Evolutionary conservation across 2,329 filamentous ascomycete genomes (phyloP).

Genomic region (Helotiales sp.): DNA sequence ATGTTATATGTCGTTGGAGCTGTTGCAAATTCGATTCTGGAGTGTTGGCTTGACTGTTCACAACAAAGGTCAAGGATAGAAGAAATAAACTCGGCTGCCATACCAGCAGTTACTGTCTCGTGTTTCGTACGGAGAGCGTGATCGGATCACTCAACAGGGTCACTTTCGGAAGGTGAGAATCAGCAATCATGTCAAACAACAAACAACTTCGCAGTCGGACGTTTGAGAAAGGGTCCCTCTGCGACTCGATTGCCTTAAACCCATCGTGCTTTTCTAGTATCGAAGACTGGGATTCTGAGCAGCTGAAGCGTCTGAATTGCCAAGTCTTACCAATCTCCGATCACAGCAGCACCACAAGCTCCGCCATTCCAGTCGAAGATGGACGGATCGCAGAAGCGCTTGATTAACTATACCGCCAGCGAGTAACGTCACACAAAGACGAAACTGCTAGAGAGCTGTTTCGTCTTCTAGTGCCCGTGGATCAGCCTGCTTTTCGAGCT

Average conservation of each 20-base stretch:
- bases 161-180: too few species aligned
- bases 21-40: too few species aligned
- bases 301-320: constrained; percentile 6
- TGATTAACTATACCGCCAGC: neutral
- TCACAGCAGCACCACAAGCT: neutral
- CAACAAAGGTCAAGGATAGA: too few species aligned
- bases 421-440: constrained; percentile 4
- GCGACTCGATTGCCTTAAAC: constrained; percentile 1
- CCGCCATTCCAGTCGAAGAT: constrained; percentile 3
- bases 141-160: too few species aligned
- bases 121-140: too few species aligned
- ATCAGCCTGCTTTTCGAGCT: neutral
- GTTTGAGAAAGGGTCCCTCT: constrained; percentile 4
- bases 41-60: too few species aligned
- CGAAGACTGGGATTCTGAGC: constrained; percentile 4
- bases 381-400: neutral
- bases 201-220: constrained; percentile 3
- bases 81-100: too few species aligned
- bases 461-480: neutral
- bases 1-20: too few species aligned
- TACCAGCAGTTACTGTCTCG: too few species aligned
- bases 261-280: constrained; percentile 2
- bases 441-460: constrained; percentile 6
- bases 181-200: neutral
- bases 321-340: constrained; percentile 1